A percentile compares a stretch with the other conserved stretches of the same genome.
phyloP scores from a whole-genome alignment of 306 rosid genomes.

The Potentilla sterilis region DNA sequence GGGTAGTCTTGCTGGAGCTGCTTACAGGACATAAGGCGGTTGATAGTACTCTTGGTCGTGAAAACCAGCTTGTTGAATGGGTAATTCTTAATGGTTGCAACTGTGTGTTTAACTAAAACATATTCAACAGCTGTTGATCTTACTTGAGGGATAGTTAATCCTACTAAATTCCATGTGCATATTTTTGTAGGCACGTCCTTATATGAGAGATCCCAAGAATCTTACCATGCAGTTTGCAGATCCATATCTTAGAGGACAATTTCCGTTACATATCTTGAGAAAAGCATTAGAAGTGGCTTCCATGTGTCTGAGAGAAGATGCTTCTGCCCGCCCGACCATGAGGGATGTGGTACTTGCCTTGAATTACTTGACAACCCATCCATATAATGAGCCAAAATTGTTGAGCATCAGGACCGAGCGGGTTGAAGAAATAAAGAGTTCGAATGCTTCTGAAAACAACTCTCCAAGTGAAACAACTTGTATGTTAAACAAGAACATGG shows the following conservation, averaged over 20 bases:
- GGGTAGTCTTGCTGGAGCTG: slow-evolving; percentile 64
- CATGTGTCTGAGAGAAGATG: slow-evolving; percentile 70
- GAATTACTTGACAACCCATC: slow-evolving; percentile 51
- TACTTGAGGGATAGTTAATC: background rate
- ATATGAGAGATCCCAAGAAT: slow-evolving; percentile 53
- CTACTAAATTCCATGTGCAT: background rate
- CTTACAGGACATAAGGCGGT: slow-evolving; percentile 60
- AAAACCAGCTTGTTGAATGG: slow-evolving; percentile 49
- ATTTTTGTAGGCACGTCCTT: slow-evolving; percentile 52
- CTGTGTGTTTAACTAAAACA: background rate
- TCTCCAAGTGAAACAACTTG: slow-evolving; percentile 60
- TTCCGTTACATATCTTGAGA: slow-evolving; percentile 41
- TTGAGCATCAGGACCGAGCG: slow-evolving; percentile 30
- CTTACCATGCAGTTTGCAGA: slow-evolving; percentile 50
- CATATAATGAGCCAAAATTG: slow-evolving; percentile 36
- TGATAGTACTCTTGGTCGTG: slow-evolving; percentile 33
- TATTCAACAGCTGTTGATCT: background rate
- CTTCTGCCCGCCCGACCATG: slow-evolving; percentile 62
- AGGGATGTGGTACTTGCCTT: slow-evolving; percentile 72
- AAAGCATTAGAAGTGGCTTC: slow-evolving; percentile 67
- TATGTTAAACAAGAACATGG: slow-evolving; percentile 52
- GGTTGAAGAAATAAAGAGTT: slow-evolving; percentile 42
- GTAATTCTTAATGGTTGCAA: slow-evolving; percentile 24
- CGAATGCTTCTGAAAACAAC: slow-evolving; percentile 34
- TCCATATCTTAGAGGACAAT: slow-evolving; percentile 54